phyloP scores from a whole-genome alignment of 805 yeast species.

The Alloascoidea hylecoeti region DNA sequence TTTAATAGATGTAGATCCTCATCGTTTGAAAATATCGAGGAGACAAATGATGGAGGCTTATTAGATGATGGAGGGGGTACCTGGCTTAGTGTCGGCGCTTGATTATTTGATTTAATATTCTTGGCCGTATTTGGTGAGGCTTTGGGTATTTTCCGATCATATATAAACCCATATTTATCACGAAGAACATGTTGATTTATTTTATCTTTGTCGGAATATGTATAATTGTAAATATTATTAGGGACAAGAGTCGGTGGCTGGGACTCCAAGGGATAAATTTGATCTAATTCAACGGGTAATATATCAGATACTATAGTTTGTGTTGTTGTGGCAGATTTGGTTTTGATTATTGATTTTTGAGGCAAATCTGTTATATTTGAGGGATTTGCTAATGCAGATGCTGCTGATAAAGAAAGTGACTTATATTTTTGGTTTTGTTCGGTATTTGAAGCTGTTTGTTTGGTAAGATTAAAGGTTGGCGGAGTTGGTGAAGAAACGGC shows the following conservation, averaged over 20 bases:
- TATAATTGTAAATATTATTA: slow-evolving; percentile 11
- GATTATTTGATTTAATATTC: too few species aligned
- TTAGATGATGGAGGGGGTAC: too few species aligned
- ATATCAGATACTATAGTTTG: background rate
- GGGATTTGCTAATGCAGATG: too few species aligned
- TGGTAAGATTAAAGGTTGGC: too few species aligned
- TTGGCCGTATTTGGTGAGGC: too few species aligned
- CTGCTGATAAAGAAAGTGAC: too few species aligned
- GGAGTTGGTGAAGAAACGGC: background rate
- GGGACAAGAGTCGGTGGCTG: slow-evolving; percentile 19
- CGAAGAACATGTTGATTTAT: slow-evolving; percentile 14
- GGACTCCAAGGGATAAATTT: slow-evolving; percentile 14
- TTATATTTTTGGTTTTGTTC: too few species aligned
- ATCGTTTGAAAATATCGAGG: too few species aligned
- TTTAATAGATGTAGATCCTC: too few species aligned
- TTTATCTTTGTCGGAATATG: slow-evolving; percentile 1
- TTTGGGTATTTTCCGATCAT: too few species aligned
- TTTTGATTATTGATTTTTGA: background rate
- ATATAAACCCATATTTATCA: slow-evolving; percentile 36
- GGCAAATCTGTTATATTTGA: background rate
- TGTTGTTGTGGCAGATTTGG: background rate
- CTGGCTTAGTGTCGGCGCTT: too few species aligned
- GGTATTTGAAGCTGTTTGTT: background rate
- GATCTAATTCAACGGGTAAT: slow-evolving; percentile 29
- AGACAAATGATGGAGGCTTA: too few species aligned